Percentiles rank a stretch among this genome's conserved stretches.
Conservation (phyloP, 179 eudicot genomes). For the Sideroxylon spinosum region DNA sequence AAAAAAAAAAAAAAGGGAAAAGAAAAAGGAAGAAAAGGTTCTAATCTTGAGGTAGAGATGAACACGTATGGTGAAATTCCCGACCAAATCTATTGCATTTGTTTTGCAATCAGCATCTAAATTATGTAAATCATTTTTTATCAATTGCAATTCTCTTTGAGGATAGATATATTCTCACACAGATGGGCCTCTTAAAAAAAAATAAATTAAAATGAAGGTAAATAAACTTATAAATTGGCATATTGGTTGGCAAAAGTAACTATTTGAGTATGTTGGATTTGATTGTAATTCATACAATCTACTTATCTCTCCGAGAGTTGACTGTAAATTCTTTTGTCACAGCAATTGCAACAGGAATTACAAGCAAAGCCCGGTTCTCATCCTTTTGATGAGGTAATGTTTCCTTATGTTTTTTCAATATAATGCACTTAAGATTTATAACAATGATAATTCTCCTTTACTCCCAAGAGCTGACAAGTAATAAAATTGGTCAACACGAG, state of each 20-base stretch:
- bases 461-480: too few species aligned
- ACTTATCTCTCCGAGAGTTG: constrained; percentile 6
- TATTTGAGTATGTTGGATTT: neutral
- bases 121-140: neutral
- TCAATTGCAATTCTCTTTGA: neutral
- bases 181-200: neutral
- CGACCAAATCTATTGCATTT: neutral
- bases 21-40: too few species aligned
- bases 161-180: neutral
- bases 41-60: neutral
- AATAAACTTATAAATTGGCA: neutral
- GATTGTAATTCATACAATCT: neutral
- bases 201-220: neutral
- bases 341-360: constrained; percentile 59
- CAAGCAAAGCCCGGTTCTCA: constrained; percentile 61
- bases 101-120: neutral
- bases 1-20: too few species aligned
- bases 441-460: too few species aligned
- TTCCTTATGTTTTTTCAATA: neutral
- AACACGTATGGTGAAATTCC: neutral
- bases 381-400: constrained; percentile 76
- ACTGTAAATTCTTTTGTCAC: constrained; percentile 10
- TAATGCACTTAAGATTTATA: neutral
- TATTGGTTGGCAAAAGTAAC: neutral
- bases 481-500: too few species aligned